A percentile compares a stretch with the other conserved stretches of the same genome.
These are phyloP conservation scores for Dictyostelium intermedium DNA, from an alignment of 78 protist species.

Conservation along the genomic window DNA sequence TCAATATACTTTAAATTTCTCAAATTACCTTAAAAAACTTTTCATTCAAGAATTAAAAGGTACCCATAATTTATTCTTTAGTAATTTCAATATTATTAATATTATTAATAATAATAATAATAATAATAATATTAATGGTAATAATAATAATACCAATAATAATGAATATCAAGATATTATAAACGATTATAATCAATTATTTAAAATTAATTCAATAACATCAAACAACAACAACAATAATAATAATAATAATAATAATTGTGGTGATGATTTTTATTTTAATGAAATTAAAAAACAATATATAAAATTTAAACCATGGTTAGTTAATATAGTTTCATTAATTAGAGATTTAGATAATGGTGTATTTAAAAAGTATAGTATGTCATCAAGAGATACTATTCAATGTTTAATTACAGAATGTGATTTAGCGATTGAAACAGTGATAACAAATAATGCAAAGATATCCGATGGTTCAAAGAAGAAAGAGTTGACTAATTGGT, in stretches of 20 bases:
- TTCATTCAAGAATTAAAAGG: constrained; percentile 25
- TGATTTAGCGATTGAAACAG: constrained; percentile 31
- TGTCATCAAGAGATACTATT: constrained; percentile 22
- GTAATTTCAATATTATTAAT: background rate
- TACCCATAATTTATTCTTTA: constrained; percentile 2
- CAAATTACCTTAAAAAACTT: constrained; percentile 20
- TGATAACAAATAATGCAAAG: background rate
- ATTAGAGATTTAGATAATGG: constrained; percentile 38
- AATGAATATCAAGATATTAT: background rate
- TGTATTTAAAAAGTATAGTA: background rate
- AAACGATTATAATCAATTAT: constrained; percentile 29
- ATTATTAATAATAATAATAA: background rate
- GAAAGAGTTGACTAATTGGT: constrained; percentile 48
- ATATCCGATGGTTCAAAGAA: constrained; percentile 36
- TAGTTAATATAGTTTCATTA: constrained; percentile 23
- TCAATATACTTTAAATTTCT: background rate
- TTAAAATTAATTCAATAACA: background rate
- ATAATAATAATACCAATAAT: background rate
- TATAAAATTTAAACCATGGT: constrained; percentile 47
- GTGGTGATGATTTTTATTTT: background rate
- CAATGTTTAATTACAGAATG: background rate
- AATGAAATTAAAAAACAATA: constrained; percentile 18
- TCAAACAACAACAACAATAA: background rate
- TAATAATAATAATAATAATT: background rate
- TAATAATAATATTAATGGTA: background rate